These are phyloP conservation scores for Amylostereum chailletii DNA, from an alignment of 1,284 basidiomycete genomes.

Conservation along the genomic window DNA sequence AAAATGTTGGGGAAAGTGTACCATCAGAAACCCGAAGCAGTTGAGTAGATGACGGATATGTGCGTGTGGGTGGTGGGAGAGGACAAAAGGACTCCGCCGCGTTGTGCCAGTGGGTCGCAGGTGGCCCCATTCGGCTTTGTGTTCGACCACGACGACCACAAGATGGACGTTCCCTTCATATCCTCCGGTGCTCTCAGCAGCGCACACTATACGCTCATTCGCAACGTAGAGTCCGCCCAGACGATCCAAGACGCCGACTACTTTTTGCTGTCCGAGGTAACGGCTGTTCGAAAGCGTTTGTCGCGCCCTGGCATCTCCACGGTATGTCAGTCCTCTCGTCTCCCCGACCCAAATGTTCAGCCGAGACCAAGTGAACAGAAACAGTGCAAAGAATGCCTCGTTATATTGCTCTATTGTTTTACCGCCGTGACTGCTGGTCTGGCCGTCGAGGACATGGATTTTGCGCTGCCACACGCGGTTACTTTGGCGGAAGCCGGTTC, in stretches of 20 bases:
- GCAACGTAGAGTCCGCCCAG: slow-evolving; percentile 52
- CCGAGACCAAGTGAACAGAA: slow-evolving; percentile 28
- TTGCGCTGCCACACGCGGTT: slow-evolving; percentile 63
- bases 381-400: slow-evolving; percentile 50
- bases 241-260: slow-evolving; percentile 50
- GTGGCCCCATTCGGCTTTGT: background rate
- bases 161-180: slow-evolving; percentile 65
- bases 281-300: slow-evolving; percentile 42
- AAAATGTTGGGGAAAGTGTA: too few relatives aligned
- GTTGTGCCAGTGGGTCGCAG: too few relatives aligned
- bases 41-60: too few relatives aligned
- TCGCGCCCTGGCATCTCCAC: slow-evolving; percentile 35
- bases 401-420: slow-evolving; percentile 62
- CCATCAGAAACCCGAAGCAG: too few relatives aligned
- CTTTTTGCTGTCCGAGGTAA: slow-evolving; percentile 46
- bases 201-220: slow-evolving; percentile 63
- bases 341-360: slow-evolving; percentile 3
- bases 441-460: slow-evolving; percentile 39
- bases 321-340: slow-evolving; percentile 30
- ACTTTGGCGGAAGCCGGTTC: slow-evolving; percentile 61
- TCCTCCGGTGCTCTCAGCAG: slow-evolving; percentile 69
- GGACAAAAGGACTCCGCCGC: too few relatives aligned
- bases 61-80: too few relatives aligned
- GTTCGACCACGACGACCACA: background rate
- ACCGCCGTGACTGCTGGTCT: slow-evolving; percentile 37